Evolutionary conservation across 176 grass and related monocot species (phyloP), one percentile per base, ranked within the genome.

Genomic region (Rhipidocladum racemiflorum): DNA sequence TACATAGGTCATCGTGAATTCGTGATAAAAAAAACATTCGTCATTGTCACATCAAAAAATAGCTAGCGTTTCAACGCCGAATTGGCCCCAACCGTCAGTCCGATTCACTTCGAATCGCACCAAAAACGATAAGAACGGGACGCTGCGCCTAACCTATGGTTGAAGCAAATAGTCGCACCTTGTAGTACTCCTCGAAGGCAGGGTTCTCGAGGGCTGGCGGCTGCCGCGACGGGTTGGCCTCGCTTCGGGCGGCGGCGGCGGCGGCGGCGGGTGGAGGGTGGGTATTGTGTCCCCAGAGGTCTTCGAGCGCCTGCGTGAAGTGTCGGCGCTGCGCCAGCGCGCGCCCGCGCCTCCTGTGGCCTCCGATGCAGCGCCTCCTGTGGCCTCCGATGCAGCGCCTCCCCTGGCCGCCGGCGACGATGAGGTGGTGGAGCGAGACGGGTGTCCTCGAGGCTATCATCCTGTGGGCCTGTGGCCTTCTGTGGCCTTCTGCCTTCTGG

Each of bases 181-280:
- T 98, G 77, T 91, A 98, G 55, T 95, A 98, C 76, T 98, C 92
- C n/a, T 98, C 89, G 38, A 98, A 93, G 12, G 89, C 87, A 4
- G 75, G 62, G 79, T 98, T 98, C 68, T 98, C 84, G 7, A 88
- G 91, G 50, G 81, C 60, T 9, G 90, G 94, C 2, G 87, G 87
- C 81, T 80, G 71, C 92, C 79, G 90, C 53, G 68, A 76, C 79
- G 79, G 29, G 14, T 78, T 88, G 61, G 87, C 23, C 54, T 83
- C 74, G 28, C 48, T 38, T 36, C 78, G 29, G 39, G 70, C 48
- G 0, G 46, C 77, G 34, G 36, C 48, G 0, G 46, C 77, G 34
- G 36, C 62, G 27, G 78, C 49, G 48, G 60, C 61, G 14, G 73
- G 76, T 11, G 39, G 38, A 51, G 57, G 72, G n/a, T 69, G 75